Base-by-base conservation (phyloP, 495 filamentous ascomycete genomes). In the Penicillium fimorum region DNA sequence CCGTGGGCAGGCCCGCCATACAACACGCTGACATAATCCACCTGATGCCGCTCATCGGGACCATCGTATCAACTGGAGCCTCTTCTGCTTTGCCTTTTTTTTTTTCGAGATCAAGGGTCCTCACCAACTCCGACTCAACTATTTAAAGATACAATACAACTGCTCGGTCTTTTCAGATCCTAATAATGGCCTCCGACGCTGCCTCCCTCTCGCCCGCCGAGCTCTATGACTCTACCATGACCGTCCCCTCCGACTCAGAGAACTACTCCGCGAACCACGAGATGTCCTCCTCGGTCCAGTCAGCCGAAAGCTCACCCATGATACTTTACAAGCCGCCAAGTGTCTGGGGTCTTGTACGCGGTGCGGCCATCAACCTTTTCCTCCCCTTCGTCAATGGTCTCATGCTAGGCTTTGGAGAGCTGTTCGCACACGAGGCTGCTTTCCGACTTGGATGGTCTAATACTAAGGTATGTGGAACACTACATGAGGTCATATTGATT, bases 321-420 rank as follows among this genome's bases (percentile, higher is more conserved):
- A 86, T 97, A 29, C 80, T 97, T 32, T 99, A 97, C 80, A 82
- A 85, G 32, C 90, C 91, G 15, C 92, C 95, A 0, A 94, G 91
- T 0, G 50, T 93, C 32, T 93, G 89, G 88, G 82, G 88, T 29
- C 67, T 99, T 38, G 49, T 97, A 47, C 85, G 93, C 33, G 91
- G 94, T 8, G 91, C 91, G 7, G 91, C 91, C 5, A 97, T 99
- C 73, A 99, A 99, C 69, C 76, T 99, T 8, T 56, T 99, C 0
- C 77, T 99, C 3, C 94, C 94, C 0, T 99, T 99, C 59, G 84
- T 99, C 63, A 99, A 99, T 72, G 94, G 94, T 20, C 80, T 99
- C 74, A 99, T 99, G 94, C 75, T 99, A 52, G 94, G 94, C 5
- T 96, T 99, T 66, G 94, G 94, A 22, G 94, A 99, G 74, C 76